Base-by-base conservation (phyloP, 1,284 basidiomycete species). In the Hemileia vastatrix region DNA sequence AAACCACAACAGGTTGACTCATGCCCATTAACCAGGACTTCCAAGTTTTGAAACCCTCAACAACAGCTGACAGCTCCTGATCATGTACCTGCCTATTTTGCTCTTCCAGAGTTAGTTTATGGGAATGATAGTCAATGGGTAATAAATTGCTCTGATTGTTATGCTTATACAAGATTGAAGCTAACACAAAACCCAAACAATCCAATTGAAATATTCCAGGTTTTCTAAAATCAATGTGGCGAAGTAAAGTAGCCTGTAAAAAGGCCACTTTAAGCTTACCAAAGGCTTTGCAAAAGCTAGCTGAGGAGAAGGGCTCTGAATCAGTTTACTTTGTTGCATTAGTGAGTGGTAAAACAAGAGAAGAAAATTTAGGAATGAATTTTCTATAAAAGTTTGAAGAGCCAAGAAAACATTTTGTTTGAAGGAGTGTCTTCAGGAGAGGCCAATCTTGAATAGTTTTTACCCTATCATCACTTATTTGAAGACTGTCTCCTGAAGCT, bases 31-130 rank as follows among this genome's bases (percentile, higher is more conserved):
- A 13, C 57, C 57, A 53, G 8, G 50, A 49, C 4, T 40, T 32
- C 57, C 49, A 60, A 27, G 52, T 23, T 19, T 57, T 32, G 48
- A 59, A 59, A 24, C 32, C 47, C 8, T 31, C 27, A 18, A 43
- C 47, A 52, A 61, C 54, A 1, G 51, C 59, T 11, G 36, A 36
- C 3, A 61, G 24, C 13, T 61, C 59, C n/a, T 54, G 44, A 54
- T 61, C 44, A 18, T 52, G 43, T 11, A 47, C 44, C 1, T 36
- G 59, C 51, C 51, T 47, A 33, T 3, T 9, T 0, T 43, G 1
- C 24, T 61, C 52, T 4, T 33, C 23, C 1, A 43, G 40, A 4
- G 59, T 43, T 0, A 54, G 19, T 19, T 54, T 61, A 2, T 52
- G 19, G 19, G 59, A 61, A 21, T 32, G 49, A 13, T n/a, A 61